A percentile compares a stretch with the other conserved stretches of the same genome.
These are phyloP conservation scores for Hypoxylon lienhwacheense DNA, from an alignment of 495 filamentous ascomycete genomes.

Conservation along the genomic window DNA sequence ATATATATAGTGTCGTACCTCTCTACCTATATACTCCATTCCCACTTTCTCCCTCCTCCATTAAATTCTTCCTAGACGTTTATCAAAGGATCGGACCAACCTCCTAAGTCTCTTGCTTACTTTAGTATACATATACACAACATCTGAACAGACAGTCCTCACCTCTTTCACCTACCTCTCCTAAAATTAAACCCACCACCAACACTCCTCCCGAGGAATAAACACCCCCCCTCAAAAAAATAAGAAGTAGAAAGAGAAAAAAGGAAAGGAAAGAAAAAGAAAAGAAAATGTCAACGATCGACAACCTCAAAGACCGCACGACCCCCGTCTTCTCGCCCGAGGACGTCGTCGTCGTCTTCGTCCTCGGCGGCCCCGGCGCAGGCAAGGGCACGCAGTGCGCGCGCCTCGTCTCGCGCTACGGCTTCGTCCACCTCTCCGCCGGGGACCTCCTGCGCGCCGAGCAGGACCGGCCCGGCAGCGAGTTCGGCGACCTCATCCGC, in stretches of 20 bases:
- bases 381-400: constrained; percentile 88
- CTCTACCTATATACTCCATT: too few relatives aligned
- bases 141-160: too few relatives aligned
- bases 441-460: constrained; percentile 93
- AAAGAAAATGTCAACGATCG: constrained; percentile 43
- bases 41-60: too few relatives aligned
- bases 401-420: constrained; percentile 84
- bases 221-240: too few relatives aligned
- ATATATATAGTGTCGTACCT: too few relatives aligned
- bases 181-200: too few relatives aligned
- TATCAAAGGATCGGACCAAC: too few relatives aligned
- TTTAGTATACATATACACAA: too few relatives aligned
- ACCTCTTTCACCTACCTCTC: too few relatives aligned
- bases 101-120: too few relatives aligned
- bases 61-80: too few relatives aligned
- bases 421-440: constrained; percentile 88
- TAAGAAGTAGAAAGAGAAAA: neutral
- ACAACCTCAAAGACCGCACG: constrained; percentile 47
- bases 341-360: constrained; percentile 85
- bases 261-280: neutral
- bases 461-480: constrained; percentile 77
- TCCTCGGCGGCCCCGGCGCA: constrained; percentile 76
- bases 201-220: too few relatives aligned
- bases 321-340: constrained; percentile 77
- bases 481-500: constrained; percentile 89